Conservation (phyloP, 257 asterid species). For the Vinca minor region DNA sequence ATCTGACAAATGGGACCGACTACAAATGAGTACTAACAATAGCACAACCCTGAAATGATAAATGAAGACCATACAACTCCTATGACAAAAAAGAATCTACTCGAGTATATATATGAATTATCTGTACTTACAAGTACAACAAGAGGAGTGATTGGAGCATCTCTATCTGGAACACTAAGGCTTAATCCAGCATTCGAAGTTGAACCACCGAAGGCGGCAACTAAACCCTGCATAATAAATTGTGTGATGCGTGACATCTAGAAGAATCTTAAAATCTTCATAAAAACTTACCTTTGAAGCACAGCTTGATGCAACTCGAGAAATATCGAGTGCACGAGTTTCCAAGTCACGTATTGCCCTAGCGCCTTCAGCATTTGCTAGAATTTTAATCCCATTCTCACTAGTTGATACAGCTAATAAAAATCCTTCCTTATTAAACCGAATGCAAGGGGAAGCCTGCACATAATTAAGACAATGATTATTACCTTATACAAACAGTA, state of each 20-base stretch:
- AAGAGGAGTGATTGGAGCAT: conserved; percentile 25
- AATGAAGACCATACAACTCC: not conserved
- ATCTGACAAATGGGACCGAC: not conserved
- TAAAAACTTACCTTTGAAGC: conserved; percentile 34
- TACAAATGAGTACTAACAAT: not conserved
- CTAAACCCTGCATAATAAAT: conserved; percentile 31
- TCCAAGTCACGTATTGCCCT: conserved; percentile 29
- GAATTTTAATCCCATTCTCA: conserved; percentile 51
- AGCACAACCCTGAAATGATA: not conserved
- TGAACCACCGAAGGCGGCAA: conserved; percentile 36
- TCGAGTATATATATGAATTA: conserved; percentile 4
- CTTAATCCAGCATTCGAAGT: conserved; percentile 37
- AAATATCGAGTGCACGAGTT: conserved; percentile 22
- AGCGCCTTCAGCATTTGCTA: conserved; percentile 48
- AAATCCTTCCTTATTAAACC: conserved; percentile 54
- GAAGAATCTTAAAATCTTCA: not conserved
- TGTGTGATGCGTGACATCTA: not conserved
- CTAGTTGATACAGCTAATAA: conserved; percentile 61
- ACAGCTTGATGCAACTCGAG: conserved; percentile 23
- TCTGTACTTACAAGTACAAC: conserved; percentile 30
- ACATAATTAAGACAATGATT: conserved; percentile 13
- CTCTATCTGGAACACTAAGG: conserved; percentile 27
- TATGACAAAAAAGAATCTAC: too few species aligned
- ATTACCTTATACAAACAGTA: conserved; percentile 4
- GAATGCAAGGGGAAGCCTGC: conserved; percentile 63